phyloP scores from a whole-genome alignment of 1,284 basidiomycete species.

The Malassezia psittaci region DNA sequence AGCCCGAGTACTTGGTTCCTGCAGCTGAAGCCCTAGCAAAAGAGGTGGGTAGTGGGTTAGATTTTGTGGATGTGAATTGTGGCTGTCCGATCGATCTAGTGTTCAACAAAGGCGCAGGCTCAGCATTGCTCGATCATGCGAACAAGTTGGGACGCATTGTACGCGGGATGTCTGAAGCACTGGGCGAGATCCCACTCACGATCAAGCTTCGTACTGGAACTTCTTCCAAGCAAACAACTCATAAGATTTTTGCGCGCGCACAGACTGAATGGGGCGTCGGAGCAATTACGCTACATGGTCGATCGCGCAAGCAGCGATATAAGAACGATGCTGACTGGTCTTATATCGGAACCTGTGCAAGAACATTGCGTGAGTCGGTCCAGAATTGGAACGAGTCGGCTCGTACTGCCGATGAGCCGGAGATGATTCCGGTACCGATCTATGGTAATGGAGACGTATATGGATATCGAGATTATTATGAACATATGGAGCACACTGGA shows the following conservation, averaged over 20 bases:
- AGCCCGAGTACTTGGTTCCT: slow-evolving; percentile 59
- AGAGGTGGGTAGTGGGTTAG: slow-evolving; percentile 57
- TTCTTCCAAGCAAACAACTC: slow-evolving; percentile 54
- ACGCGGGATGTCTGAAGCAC: slow-evolving; percentile 78
- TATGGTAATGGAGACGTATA: slow-evolving; percentile 94
- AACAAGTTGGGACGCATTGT: slow-evolving; percentile 75
- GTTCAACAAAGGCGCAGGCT: slow-evolving; percentile 80
- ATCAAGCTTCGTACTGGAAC: slow-evolving; percentile 83
- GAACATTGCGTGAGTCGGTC: slow-evolving; percentile 61
- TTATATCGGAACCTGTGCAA: slow-evolving; percentile 65
- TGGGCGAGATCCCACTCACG: slow-evolving; percentile 88
- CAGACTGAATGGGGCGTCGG: slow-evolving; percentile 64
- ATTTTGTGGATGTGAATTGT: slow-evolving; percentile 90
- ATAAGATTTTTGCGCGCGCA: slow-evolving; percentile 80
- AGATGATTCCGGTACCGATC: slow-evolving; percentile 69
- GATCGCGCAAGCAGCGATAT: slow-evolving; percentile 46
- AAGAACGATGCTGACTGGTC: slow-evolving; percentile 45
- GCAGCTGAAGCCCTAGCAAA: slow-evolving; percentile 71
- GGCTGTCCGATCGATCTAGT: slow-evolving; percentile 96
- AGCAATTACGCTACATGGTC: slow-evolving; percentile 81
- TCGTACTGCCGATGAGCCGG: slow-evolving; percentile 26
- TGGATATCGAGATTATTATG: slow-evolving; percentile 73
- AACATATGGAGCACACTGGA: slow-evolving; percentile 62
- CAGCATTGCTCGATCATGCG: slow-evolving; percentile 74
- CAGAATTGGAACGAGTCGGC: slow-evolving; percentile 34